A percentile compares a stretch with the other conserved stretches of the same genome.
Evolutionary conservation across 176 grass and related monocot genomes (phyloP).

Genomic region (Ensete ventricosum): DNA sequence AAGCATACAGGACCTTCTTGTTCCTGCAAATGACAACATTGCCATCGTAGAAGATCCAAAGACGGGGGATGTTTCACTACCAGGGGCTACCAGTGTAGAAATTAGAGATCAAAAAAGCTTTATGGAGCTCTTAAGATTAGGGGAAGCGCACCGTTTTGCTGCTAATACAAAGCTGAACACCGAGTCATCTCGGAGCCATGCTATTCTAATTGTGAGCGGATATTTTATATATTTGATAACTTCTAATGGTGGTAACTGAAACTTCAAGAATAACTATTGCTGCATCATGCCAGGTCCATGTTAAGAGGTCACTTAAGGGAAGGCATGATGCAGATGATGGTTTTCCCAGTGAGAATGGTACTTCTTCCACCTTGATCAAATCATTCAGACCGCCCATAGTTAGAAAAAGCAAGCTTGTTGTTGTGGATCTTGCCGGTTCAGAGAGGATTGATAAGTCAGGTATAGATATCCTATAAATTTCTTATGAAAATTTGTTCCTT

Average conservation of each 20-base stretch:
- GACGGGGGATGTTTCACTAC: slow-evolving; percentile 88
- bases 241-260: background rate
- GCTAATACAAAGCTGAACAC: slow-evolving; percentile 98
- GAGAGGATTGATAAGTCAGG: slow-evolving; percentile 98
- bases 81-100: slow-evolving; percentile 81
- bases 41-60: slow-evolving; percentile 96
- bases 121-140: slow-evolving; percentile 83
- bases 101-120: slow-evolving; percentile 92
- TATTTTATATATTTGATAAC: slow-evolving; percentile 17
- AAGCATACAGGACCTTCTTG: slow-evolving; percentile 96
- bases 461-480: slow-evolving; percentile 7
- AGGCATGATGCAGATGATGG: slow-evolving; percentile 53
- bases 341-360: slow-evolving; percentile 74
- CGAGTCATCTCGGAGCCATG: slow-evolving; percentile 95
- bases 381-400: slow-evolving; percentile 81
- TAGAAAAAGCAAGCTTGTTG: slow-evolving; percentile 95
- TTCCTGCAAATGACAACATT: slow-evolving; percentile 98
- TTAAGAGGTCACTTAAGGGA: slow-evolving; percentile 84
- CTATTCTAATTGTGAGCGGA: slow-evolving; percentile 77
- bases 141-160: slow-evolving; percentile 83
- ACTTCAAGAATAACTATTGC: background rate
- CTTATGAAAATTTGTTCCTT: too few species aligned
- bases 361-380: slow-evolving; percentile 59
- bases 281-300: slow-evolving; percentile 49
- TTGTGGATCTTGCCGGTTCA: slow-evolving; percentile 95